Percentiles rank a stretch among this genome's conserved stretches.
Conservation (phyloP, 176 grass and related monocot species). For the Calamus simplicifolius region DNA sequence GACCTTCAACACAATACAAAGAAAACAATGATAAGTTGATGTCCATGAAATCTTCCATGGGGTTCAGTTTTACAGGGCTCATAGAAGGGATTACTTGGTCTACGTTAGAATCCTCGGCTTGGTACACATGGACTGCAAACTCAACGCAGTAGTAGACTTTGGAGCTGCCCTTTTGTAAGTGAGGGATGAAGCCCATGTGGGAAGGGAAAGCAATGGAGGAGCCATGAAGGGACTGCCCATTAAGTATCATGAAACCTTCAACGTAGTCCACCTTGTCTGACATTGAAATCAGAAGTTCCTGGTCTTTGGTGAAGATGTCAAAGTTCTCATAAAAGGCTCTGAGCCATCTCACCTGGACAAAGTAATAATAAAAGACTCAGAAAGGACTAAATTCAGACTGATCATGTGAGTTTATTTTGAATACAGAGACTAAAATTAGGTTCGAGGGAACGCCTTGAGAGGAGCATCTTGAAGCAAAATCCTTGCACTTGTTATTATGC, state of each 20-base stretch:
- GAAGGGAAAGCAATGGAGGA: constrained; percentile 73
- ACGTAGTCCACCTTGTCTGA: constrained; percentile 72
- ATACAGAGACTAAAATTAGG: no score
- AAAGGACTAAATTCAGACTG: no score
- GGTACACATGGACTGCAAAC: constrained; percentile 71
- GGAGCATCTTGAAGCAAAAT: constrained; percentile 82
- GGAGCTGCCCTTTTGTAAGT: constrained; percentile 46
- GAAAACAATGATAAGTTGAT: no score
- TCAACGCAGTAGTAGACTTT: constrained; percentile 88
- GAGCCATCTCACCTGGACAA: constrained; percentile 60
- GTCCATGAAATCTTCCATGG: no score
- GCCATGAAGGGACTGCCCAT: constrained; percentile 66
- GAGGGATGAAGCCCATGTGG: constrained; percentile 52
- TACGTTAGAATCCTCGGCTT: constrained; percentile 22
- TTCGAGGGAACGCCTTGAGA: constrained; percentile 25
- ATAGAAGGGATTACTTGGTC: constrained; percentile 35
- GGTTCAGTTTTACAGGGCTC: background rate
- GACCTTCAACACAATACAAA: constrained; percentile 29
- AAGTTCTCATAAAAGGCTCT: constrained; percentile 94
- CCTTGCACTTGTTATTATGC: constrained; percentile 92
- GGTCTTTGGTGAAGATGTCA: constrained; percentile 53
- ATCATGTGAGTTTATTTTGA: no score
- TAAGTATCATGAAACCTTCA: constrained; percentile 83
- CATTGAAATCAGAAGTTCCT: constrained; percentile 79
- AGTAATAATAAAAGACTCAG: no score